A percentile compares a stretch with the other conserved stretches of the same genome.
Conservation (phyloP, 2,329 filamentous ascomycete species). For the Tolypocladium nubicola region DNA sequence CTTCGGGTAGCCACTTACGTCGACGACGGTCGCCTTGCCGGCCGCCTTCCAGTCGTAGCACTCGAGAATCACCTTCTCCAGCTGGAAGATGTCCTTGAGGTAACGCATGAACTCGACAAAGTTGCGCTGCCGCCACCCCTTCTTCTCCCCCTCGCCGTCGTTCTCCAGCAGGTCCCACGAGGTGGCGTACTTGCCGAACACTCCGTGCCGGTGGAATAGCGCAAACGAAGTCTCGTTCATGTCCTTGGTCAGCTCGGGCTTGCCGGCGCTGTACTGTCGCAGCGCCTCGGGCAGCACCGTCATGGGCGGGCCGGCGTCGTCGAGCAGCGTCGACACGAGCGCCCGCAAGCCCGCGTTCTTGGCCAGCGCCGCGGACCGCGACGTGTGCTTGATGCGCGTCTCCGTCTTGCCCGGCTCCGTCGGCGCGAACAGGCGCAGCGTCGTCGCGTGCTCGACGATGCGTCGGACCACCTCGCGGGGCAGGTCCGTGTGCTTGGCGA, state of each 20-base stretch:
- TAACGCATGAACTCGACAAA: conserved; percentile 30
- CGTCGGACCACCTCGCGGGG: conserved; percentile 27
- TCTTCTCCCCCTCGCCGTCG: conserved; percentile 25
- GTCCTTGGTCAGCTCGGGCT: conserved; percentile 18
- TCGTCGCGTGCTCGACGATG: conserved; percentile 26
- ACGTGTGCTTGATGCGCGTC: conserved; percentile 22
- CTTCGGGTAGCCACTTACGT: conserved; percentile 20
- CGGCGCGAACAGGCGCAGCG: conserved; percentile 25
- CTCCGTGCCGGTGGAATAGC: conserved; percentile 20
- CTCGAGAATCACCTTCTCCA: conserved; percentile 21
- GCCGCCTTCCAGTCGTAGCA: conserved; percentile 24
- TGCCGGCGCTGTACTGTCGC: conserved; percentile 18
- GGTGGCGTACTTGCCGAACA: conserved; percentile 17
- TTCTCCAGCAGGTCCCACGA: conserved; percentile 30
- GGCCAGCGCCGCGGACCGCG: conserved; percentile 26
- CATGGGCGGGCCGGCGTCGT: conserved; percentile 26
- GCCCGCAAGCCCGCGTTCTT: conserved; percentile 20
- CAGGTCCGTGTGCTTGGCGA: conserved; percentile 24
- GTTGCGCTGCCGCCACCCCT: conserved; percentile 26
- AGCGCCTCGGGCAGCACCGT: conserved; percentile 22
- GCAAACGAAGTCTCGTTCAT: conserved; percentile 26
- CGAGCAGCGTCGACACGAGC: conserved; percentile 24
- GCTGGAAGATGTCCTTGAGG: conserved; percentile 26
- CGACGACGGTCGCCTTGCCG: conserved; percentile 26
- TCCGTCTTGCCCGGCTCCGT: conserved; percentile 7